phyloP scores from a whole-genome alignment of 2,329 filamentous ascomycete species.

The Fusarium dimerum region DNA sequence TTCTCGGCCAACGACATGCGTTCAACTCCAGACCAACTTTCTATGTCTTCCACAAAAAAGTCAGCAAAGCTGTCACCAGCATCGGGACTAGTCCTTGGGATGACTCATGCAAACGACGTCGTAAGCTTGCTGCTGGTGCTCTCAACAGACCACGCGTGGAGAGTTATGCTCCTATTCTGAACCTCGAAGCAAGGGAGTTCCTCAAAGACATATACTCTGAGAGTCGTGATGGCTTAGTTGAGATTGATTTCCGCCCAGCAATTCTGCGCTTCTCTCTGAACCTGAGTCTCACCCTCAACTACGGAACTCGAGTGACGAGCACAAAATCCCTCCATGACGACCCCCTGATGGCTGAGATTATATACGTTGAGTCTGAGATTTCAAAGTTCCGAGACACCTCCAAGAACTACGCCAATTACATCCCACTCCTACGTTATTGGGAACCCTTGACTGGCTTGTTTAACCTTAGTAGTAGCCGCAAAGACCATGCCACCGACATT shows the following conservation, averaged over 20 bases:
- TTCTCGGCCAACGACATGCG: slow-evolving; percentile 67
- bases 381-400: slow-evolving; percentile 19
- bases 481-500: slow-evolving; percentile 16
- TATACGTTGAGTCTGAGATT: slow-evolving; percentile 24
- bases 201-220: slow-evolving; percentile 63
- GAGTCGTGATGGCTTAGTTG: slow-evolving; percentile 52
- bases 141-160: slow-evolving; percentile 66
- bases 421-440: slow-evolving; percentile 19
- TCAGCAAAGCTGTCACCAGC: slow-evolving; percentile 41
- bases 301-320: slow-evolving; percentile 48
- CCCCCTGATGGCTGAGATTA: slow-evolving; percentile 24
- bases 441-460: slow-evolving; percentile 2
- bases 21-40: slow-evolving; percentile 66
- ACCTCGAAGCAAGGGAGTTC: slow-evolving; percentile 58
- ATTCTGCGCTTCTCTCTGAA: slow-evolving; percentile 66
- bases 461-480: neutral
- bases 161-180: slow-evolving; percentile 68
- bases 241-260: slow-evolving; percentile 62
- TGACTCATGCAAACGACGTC: slow-evolving; percentile 64
- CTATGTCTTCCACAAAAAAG: slow-evolving; percentile 62
- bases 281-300: slow-evolving; percentile 64
- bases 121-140: slow-evolving; percentile 55
- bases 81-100: slow-evolving; percentile 71
- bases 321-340: slow-evolving; percentile 26
- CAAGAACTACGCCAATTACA: slow-evolving; percentile 25